Conservation (phyloP, 2,329 filamentous ascomycete genomes). For the Colletotrichum lupini region DNA sequence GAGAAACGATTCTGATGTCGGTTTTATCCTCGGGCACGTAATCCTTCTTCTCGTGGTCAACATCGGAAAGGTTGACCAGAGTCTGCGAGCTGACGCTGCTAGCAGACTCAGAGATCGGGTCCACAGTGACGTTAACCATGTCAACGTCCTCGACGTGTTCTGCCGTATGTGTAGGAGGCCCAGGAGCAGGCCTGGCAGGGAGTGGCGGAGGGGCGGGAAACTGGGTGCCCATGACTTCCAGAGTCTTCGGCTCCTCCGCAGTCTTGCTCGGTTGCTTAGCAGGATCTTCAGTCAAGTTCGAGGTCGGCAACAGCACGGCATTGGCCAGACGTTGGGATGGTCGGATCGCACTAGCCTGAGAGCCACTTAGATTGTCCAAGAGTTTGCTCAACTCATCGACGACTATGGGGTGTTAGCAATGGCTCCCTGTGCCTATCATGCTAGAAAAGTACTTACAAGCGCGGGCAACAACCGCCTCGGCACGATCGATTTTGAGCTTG, state of each 20-base stretch:
- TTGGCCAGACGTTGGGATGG: slow-evolving; percentile 84
- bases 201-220: slow-evolving; percentile 54
- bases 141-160: slow-evolving; percentile 45
- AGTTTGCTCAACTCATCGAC: slow-evolving; percentile 77
- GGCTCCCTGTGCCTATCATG: slow-evolving; percentile 49
- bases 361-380: slow-evolving; percentile 77
- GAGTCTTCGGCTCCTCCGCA: slow-evolving; percentile 18
- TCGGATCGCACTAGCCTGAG: slow-evolving; percentile 69
- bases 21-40: slow-evolving; percentile 23
- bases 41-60: slow-evolving; percentile 49
- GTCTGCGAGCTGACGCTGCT: slow-evolving; percentile 65
- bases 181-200: slow-evolving; percentile 59
- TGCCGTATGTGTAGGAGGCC: slow-evolving; percentile 43
- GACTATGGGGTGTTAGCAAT: slow-evolving; percentile 64
- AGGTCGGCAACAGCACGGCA: slow-evolving; percentile 75
- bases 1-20: slow-evolving; percentile 16
- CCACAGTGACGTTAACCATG: slow-evolving; percentile 47
- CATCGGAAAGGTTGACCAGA: slow-evolving; percentile 57
- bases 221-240: slow-evolving; percentile 32
- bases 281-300: slow-evolving; percentile 8
- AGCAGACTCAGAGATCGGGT: slow-evolving; percentile 50
- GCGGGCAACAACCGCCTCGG: slow-evolving; percentile 74
- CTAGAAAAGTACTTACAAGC: slow-evolving; percentile 71
- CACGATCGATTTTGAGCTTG: slow-evolving; percentile 59
- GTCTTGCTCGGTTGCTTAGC: not conserved